Base-by-base conservation (phyloP, 2,329 filamentous ascomycete genomes). In the Tolypocladium capitatum region DNA sequence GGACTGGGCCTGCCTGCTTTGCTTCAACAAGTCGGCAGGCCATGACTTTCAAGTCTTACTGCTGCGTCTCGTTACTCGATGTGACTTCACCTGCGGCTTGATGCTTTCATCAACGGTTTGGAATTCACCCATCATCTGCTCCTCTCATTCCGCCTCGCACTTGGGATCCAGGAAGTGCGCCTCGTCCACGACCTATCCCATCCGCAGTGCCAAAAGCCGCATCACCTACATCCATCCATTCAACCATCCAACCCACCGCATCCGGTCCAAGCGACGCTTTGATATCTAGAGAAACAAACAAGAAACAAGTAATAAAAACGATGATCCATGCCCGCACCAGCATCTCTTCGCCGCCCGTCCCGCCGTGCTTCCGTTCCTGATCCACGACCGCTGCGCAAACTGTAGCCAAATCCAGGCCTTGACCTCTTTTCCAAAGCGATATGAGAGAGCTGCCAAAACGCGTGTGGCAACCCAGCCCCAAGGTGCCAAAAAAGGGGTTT, bases 1-100 rank as follows among this genome's bases (percentile, higher is more conserved):
- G 41, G 32, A 41, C 42, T 35, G 24, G 31, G 43, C 42, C 31
- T 20, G 35, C 28, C 46, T 46, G 51, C 51, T 52, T 52, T 46
- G 51, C 51, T 52, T 52, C 51, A 52, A 52, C 49, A 52, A 51
- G 49, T 51, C 28, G 38, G 38, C 38, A 14, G 38, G 38, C 38
- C 38, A 28, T n/a, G 38, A 42, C 16, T 42, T 28, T 28, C 14
- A 41, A n/a, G 38, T 41, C 24, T 41, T 18, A n/a, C 21, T 41
- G 3, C 38, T 28, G 10, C 9, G 24, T 14, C 24, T 41, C 24
- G 18, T 18, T 41, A 5, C 38, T 28, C 38, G 2, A 24, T 27
- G 21, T 10, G 14, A 41, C 24, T 28, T n/a, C 21, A 41, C 24
- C 8, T 6, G 35, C 35, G 11, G 21, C 21, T n/a, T 14, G 10